Conservation (phyloP, 306 rosid genomes). For the Vicia sativa region DNA sequence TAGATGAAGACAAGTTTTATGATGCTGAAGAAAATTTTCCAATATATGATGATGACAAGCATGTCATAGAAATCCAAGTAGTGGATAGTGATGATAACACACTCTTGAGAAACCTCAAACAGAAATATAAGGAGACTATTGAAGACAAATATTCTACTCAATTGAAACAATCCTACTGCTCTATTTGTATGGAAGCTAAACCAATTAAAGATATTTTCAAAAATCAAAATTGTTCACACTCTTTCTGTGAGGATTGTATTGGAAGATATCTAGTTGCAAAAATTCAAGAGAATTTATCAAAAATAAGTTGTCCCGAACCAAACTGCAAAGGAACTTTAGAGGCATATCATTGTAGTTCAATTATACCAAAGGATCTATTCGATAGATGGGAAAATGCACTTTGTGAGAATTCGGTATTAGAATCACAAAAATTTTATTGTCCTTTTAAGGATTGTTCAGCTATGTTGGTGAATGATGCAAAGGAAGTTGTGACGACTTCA, state of each 20-base stretch:
- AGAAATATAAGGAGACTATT: neutral
- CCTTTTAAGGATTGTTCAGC: constrained; percentile 62
- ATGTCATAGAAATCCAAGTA: no score
- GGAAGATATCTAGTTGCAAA: constrained; percentile 47
- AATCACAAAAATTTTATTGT: constrained; percentile 49
- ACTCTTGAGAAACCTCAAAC: neutral
- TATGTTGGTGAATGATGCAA: constrained; percentile 50
- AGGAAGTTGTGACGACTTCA: constrained; percentile 44
- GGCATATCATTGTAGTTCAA: constrained; percentile 40
- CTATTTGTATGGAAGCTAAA: neutral
- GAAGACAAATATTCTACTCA: no score
- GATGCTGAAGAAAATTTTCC: no score
- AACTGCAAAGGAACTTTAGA: constrained; percentile 53
- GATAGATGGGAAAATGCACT: constrained; percentile 63
- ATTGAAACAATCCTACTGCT: neutral
- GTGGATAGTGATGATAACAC: no score
- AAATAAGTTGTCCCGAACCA: constrained; percentile 57
- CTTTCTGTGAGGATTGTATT: constrained; percentile 15
- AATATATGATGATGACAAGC: no score
- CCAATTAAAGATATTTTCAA: neutral
- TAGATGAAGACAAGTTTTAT: no score
- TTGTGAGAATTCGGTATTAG: constrained; percentile 51
- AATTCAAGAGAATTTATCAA: constrained; percentile 49
- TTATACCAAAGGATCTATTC: constrained; percentile 54
- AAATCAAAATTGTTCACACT: constrained; percentile 28